Base-by-base conservation (phyloP, 2,329 filamentous ascomycete genomes). In the Aureobasidium vineae region DNA sequence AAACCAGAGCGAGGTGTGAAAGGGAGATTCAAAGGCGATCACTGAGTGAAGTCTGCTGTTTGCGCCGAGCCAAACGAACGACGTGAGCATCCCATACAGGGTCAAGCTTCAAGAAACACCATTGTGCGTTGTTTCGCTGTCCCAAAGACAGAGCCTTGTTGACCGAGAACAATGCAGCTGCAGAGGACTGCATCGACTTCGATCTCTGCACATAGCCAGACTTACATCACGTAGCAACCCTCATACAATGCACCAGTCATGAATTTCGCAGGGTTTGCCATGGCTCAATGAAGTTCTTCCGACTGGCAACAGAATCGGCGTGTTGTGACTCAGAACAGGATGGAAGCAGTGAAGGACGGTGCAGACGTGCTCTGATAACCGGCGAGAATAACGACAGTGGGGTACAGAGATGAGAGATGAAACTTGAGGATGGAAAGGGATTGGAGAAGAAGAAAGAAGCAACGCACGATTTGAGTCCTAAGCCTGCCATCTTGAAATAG, bases 381-480 rank as follows among this genome's bases (percentile, higher is more conserved):
- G 10, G 4, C 19, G n/a, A 41, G 1, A 8, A 40, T n/a, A 41
- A 6, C 4, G 33, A 63, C 59, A 63, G 15, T 28, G 2, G 13
- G 15, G 28, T 2, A 28, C 21, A 15, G 15, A 21, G 5, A 26
- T 7, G 33, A 16, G 26, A 2, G 19, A 33, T 10, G 7, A 36
- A 26, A 13, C 2, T 11, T 7, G n/a, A n/a, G 28, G n/a, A n/a
- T 50, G 33, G n/a, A 19, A 23, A 13, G 40, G 8, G 8, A 2
- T 15, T 26, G 21, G 15, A 56, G 19, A 19, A 56, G 26, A 56
- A 40, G 40, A 38, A 36, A 43, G 40, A 63, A 31, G 21, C 43
- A 64, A 65, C 61, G n/a, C 28, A 65, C 61, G 61, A 45, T 54
- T 54, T 65, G 49, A 65, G 61, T 47, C 49, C 50, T 16, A 65